Percentiles rank a stretch among this genome's conserved stretches.
Conservation (phyloP, 306 rosid species). For the Biancaea sappan region DNA sequence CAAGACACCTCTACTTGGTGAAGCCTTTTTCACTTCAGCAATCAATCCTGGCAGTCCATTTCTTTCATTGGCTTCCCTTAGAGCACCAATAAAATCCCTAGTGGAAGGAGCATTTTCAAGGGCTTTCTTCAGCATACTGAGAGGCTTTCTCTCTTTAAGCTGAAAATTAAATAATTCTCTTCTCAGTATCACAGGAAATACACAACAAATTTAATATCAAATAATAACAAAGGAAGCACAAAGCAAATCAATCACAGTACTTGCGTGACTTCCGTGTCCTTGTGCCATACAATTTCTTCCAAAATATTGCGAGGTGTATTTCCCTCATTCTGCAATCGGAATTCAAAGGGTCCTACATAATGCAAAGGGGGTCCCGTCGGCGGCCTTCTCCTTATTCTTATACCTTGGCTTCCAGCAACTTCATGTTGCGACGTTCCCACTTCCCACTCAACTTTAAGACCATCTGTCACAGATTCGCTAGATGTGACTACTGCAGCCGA, state of each 20-base stretch:
- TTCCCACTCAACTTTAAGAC: conserved; percentile 82
- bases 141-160: conserved; percentile 73
- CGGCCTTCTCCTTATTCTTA: conserved; percentile 85
- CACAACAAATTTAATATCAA: neutral
- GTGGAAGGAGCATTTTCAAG: conserved; percentile 67
- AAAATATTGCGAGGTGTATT: conserved; percentile 86
- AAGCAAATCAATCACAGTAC: conserved; percentile 35
- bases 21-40: conserved; percentile 97
- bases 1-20: conserved; percentile 91
- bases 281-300: conserved; percentile 96
- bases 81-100: conserved; percentile 82
- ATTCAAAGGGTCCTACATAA: conserved; percentile 91
- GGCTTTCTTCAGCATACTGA: conserved; percentile 51
- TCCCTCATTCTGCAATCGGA: conserved; percentile 86
- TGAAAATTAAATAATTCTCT: conserved; percentile 37
- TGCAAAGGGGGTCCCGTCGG: conserved; percentile 86
- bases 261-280: conserved; percentile 67
- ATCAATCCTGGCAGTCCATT: conserved; percentile 88
- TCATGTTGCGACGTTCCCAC: conserved; percentile 81
- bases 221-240: neutral
- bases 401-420: conserved; percentile 90
- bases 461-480: conserved; percentile 49
- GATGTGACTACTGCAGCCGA: conserved; percentile 43
- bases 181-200: neutral
- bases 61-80: conserved; percentile 68